phyloP scores from a whole-genome alignment of 1,139 yeast genomes.

The Protomyces macrosporus region DNA sequence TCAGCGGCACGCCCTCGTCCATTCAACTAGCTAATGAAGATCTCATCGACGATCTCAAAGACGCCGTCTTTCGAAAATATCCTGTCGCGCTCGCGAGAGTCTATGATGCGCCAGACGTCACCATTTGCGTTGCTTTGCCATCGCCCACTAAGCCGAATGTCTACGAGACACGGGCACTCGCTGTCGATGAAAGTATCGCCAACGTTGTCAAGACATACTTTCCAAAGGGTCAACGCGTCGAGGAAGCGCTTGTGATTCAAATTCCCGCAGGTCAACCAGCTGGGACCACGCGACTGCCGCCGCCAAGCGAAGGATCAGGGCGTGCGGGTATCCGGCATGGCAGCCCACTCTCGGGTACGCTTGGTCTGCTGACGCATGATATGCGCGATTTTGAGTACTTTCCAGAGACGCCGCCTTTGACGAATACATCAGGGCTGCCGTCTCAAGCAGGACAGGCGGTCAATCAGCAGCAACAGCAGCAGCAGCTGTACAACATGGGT shows the following conservation, averaged over 20 bases:
- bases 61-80: slow-evolving; percentile 54
- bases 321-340: not conserved
- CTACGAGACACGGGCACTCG: slow-evolving; percentile 41
- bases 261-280: slow-evolving; percentile 36
- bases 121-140: slow-evolving; percentile 30
- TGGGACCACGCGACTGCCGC: not conserved
- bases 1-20: slow-evolving; percentile 22
- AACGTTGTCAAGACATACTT: slow-evolving; percentile 53
- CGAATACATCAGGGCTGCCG: not conserved
- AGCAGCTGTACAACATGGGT: not conserved
- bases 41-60: slow-evolving; percentile 59
- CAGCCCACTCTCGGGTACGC: slow-evolving; percentile 15
- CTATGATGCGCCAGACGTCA: slow-evolving; percentile 66
- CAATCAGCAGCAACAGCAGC: not conserved
- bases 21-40: slow-evolving; percentile 12
- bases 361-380: slow-evolving; percentile 13
- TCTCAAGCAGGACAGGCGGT: not conserved
- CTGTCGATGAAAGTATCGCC: slow-evolving; percentile 65
- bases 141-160: slow-evolving; percentile 23
- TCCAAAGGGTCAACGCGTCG: slow-evolving; percentile 65
- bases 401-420: slow-evolving; percentile 20
- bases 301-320: not conserved
- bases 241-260: slow-evolving; percentile 61
- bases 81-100: slow-evolving; percentile 61
- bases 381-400: slow-evolving; percentile 25